phyloP scores from a whole-genome alignment of 2,329 filamentous ascomycete species.

The Ascochyta koolunga region DNA sequence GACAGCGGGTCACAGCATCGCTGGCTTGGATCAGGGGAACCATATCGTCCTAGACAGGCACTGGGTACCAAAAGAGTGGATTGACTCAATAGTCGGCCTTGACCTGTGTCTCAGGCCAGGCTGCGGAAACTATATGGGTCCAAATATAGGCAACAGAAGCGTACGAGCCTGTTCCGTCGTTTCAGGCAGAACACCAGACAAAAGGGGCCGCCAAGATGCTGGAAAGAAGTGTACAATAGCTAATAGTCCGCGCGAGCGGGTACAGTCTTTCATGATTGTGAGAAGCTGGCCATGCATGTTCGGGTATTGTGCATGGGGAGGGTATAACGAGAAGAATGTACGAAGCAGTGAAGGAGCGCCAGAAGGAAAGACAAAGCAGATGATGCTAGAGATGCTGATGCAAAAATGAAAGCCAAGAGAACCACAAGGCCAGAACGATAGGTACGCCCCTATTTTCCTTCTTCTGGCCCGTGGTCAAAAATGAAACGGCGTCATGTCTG shows the following conservation, averaged over 20 bases:
- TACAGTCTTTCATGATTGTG: conserved; percentile 45
- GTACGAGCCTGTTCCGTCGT: conserved; percentile 14
- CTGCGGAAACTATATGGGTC: conserved; percentile 12
- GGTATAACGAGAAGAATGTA: conserved; percentile 20
- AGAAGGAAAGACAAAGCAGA: conserved; percentile 6
- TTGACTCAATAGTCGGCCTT: conserved; percentile 12
- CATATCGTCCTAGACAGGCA: neutral
- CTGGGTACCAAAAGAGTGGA: conserved; percentile 14
- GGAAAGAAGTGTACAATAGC: conserved; percentile 36
- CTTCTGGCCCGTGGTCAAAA: conserved; percentile 5
- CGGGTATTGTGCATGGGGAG: conserved; percentile 40
- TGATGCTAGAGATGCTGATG: conserved; percentile 41
- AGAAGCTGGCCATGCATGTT: conserved; percentile 21
- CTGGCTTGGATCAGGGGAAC: neutral
- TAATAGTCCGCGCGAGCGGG: conserved; percentile 49
- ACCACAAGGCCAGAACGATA: conserved; percentile 19
- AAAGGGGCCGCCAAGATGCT: conserved; percentile 10
- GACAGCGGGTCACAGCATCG: conserved; percentile 12
- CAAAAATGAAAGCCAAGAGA: conserved; percentile 21
- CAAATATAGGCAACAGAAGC: conserved; percentile 12
- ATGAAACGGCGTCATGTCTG: conserved; percentile 1
- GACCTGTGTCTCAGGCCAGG: conserved; percentile 13
- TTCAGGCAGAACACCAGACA: conserved; percentile 8
- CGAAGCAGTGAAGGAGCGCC: conserved; percentile 11
- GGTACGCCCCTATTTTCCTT: conserved; percentile 5